Evolutionary conservation across 1,284 basidiomycete species (phyloP), one percentile per base, ranked within the genome.

Genomic region (Cryptococcus hybrid): DNA sequence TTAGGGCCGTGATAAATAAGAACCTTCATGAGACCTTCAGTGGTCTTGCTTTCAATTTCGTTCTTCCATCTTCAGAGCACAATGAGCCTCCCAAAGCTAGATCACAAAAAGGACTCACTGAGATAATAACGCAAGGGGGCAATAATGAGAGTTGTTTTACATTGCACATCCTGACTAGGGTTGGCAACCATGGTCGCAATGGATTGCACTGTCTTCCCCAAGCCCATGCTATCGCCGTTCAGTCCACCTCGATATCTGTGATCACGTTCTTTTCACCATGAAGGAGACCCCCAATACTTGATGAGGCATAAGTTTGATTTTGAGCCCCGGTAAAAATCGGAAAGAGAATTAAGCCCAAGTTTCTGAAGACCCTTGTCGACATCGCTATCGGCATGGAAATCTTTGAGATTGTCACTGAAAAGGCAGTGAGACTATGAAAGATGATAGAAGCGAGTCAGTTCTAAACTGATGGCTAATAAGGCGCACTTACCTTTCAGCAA

Each of bases 1-100:
- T 67, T 64, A 8, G 54, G 37, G 0, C 78, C 78, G 53, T 80
- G 79, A 55, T 80, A 74, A 8, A 78, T 70, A 40, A 61, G 46
- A 5, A 80, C 67, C 9, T 55, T 66, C 37, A 73, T 60, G 18
- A 66, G 61, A 3, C 58, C 58, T 1, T 46, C 56, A 5, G 68
- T 65, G 2, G 75, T 75, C 62, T 79, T 78, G 13, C 65, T 62
- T 50, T 74, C 69, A 43, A 81, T 79, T 64, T 81, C 80, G 3
- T 57, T 56, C 54, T 75, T 72, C 79, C 79, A 80, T 51, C 76
- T 61, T 59, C 47, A 36, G 37, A 30, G 51, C 47, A 5, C 42
- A 24, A n/a, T 51, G n/a, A 36, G 12, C 38, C 7, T 44, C 18
- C 15, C 4, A 30, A 30, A 30, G 43, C 47, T 30, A 8, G 45